Evolutionary conservation across 116 monocot species (phyloP).

Genomic region (Posidonia oceanica): DNA sequence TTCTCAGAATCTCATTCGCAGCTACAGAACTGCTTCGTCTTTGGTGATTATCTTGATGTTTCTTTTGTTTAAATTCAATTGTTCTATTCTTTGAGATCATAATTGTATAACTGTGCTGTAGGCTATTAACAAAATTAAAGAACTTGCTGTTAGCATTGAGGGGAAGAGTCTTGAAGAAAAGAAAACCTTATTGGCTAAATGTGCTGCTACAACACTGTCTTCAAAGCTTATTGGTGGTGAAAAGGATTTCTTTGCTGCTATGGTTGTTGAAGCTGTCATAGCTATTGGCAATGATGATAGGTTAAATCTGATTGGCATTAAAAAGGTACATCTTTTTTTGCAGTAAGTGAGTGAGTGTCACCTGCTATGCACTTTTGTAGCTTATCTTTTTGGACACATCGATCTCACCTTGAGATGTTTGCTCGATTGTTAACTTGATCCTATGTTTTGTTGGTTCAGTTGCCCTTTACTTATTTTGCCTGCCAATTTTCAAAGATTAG

Average conservation of each 20-base stretch:
- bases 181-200: slow-evolving; percentile 72
- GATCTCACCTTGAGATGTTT: neutral
- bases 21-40: slow-evolving; percentile 61
- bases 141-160: slow-evolving; percentile 83
- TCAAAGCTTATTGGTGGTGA: slow-evolving; percentile 97
- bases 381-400: neutral
- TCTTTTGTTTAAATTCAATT: neutral
- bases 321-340: slow-evolving; percentile 43
- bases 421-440: no score
- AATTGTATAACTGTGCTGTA: slow-evolving; percentile 12
- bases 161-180: slow-evolving; percentile 96
- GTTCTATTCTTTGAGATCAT: neutral
- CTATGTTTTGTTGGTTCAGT: no score
- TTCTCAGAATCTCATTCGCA: slow-evolving; percentile 82
- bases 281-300: slow-evolving; percentile 90
- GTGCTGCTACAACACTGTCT: slow-evolving; percentile 88
- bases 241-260: slow-evolving; percentile 89
- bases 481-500: no score
- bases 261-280: slow-evolving; percentile 96
- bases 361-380: neutral
- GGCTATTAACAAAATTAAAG: slow-evolving; percentile 87
- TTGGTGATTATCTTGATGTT: slow-evolving; percentile 35
- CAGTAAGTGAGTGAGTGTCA: neutral
- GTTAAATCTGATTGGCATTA: slow-evolving; percentile 80
- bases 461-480: no score